Conservation (phyloP, 352 stramenopile genomes). For the Globisporangium cystogenes region DNA sequence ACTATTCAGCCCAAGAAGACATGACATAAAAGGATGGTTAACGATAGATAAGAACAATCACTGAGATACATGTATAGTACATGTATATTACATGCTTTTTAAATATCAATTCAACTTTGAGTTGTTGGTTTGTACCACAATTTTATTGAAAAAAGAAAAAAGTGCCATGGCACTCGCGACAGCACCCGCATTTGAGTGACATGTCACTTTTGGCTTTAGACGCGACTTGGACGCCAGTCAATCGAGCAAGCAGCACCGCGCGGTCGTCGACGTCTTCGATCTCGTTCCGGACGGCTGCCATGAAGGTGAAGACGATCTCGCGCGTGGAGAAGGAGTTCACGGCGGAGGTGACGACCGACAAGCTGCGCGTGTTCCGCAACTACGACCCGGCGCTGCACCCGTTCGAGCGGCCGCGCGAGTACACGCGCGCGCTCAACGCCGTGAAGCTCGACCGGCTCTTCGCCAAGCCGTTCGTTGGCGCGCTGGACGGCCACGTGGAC, state of each 20-base stretch:
- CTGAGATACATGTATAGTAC: too few species aligned
- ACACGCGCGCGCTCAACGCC: conserved; percentile 95
- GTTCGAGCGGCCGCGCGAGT: conserved; percentile 92
- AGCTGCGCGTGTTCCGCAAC: conserved; percentile 95
- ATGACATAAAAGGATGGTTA: too few species aligned
- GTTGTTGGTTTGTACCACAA: too few species aligned
- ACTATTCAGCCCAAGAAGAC: too few species aligned
- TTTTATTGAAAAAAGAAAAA: too few species aligned
- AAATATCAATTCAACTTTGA: too few species aligned
- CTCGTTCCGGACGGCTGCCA: neutral
- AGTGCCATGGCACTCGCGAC: too few species aligned
- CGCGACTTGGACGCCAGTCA: too few species aligned
- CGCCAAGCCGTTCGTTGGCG: conserved; percentile 97
- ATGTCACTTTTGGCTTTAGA: too few species aligned
- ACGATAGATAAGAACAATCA: too few species aligned
- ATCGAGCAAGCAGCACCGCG: too few species aligned
- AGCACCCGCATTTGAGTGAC: neutral
- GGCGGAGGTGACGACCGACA: conserved; percentile 91
- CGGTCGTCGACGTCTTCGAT: neutral
- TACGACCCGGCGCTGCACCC: conserved; percentile 94
- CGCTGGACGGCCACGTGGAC: conserved; percentile 97
- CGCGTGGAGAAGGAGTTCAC: conserved; percentile 93
- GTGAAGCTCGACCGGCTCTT: conserved; percentile 99
- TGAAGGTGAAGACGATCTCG: conserved; percentile 99
- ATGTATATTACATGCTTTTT: too few species aligned